Evolutionary conservation across 2,329 filamentous ascomycete genomes (phyloP).

Genomic region (Shiraia bambusicola): DNA sequence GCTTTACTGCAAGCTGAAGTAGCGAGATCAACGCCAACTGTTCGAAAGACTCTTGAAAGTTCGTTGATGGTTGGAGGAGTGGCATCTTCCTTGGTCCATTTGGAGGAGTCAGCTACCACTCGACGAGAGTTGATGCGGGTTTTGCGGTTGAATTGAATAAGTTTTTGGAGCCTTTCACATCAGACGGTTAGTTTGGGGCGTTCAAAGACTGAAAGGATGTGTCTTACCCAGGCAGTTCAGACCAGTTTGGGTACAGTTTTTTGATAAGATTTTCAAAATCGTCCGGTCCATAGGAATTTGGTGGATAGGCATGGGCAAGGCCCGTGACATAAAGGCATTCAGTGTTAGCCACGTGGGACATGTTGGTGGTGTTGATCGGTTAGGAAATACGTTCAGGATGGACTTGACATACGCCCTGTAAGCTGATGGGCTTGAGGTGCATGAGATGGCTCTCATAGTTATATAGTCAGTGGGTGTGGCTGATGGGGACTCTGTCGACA

Average conservation of each 20-base stretch:
- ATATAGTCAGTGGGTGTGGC: too few relatives aligned
- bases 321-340: conserved; percentile 18
- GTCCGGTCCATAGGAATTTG: conserved; percentile 12
- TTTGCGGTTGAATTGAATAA: conserved; percentile 15
- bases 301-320: conserved; percentile 21
- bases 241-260: conserved; percentile 13
- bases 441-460: too few relatives aligned
- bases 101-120: conserved; percentile 6
- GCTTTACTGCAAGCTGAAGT: conserved; percentile 37
- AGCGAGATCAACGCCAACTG: conserved; percentile 34
- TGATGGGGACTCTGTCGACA: too few relatives aligned
- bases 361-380: background rate
- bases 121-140: conserved; percentile 19
- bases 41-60: conserved; percentile 31
- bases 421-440: background rate
- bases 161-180: conserved; percentile 14
- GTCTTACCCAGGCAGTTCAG: conserved; percentile 12
- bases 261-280: conserved; percentile 12
- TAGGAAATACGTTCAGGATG: background rate
- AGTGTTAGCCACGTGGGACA: background rate
- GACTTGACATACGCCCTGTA: background rate
- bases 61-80: conserved; percentile 23
- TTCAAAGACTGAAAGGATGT: background rate
- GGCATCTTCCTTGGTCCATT: conserved; percentile 12
- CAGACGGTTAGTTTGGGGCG: background rate